Base-by-base conservation (phyloP, 2,329 filamentous ascomycete species). In the Alternaria incomplexa region DNA sequence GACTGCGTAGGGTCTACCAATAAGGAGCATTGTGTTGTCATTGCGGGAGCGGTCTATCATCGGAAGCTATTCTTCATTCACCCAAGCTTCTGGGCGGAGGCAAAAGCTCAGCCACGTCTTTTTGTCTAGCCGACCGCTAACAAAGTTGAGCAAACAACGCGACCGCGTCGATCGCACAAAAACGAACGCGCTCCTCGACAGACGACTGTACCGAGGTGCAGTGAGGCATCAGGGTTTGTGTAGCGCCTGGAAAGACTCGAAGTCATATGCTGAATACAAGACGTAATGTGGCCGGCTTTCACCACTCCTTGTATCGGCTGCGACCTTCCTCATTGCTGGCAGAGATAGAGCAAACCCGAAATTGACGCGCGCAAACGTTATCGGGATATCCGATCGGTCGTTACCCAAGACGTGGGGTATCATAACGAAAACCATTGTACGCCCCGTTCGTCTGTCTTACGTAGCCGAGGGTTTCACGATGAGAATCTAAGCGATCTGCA, bases 111-210 rank as follows among this genome's bases (percentile, higher is more conserved):
- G 28, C 54, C 30, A 61, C 54, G 48, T 58, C 30, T 36, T n/a
- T 43, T 4, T 13, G 13, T 22, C 48, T 28, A 54, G 22, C 58
- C 32, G 25, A 44, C 25, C 22, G 13, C 52, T 44, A 36, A 17
- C 48, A 17, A 40, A 36, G 30, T 36, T 40, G 30, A 61, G 57
- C 61, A 61, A 61, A 63, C 61, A 61, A 46, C 36, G 26, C 56
- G 48, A 23, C 15, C 15, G 28, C 13, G 15, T n/a, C 36, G 9
- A 22, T 22, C 30, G 26, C 15, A 17, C 32, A 17, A 54, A 6
- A 40, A 20, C 23, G 36, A 44, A 44, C 22, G 22, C 52, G 52
- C 30, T 15, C 11, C n/a, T 54, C 11, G 52, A 44, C 30, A 13
- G n/a, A 12, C 51, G 36, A 26, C 22, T 17, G 22, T 54, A 20